Percentiles rank a stretch among this genome's conserved stretches.
These are phyloP conservation scores for Vitis riparia DNA, from an alignment of 164 flowering plant genomes.

Conservation along the genomic window DNA sequence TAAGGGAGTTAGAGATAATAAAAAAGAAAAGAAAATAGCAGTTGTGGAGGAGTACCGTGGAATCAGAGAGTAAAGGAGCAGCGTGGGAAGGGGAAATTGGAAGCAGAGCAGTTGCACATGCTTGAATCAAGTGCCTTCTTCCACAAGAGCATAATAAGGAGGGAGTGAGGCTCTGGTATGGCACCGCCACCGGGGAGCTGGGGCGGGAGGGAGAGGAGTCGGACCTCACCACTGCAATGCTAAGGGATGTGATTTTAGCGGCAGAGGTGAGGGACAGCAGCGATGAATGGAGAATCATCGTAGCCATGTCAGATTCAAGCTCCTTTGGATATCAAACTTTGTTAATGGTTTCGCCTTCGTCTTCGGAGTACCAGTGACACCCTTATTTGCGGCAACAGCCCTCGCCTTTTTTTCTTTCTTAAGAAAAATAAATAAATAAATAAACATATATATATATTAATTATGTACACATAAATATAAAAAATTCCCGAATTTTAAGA, in stretches of 20 bases:
- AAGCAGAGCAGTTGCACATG: slow-evolving; percentile 25
- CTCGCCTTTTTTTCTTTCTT: too few relatives aligned
- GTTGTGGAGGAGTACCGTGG: slow-evolving; percentile 18
- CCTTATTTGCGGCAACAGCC: too few relatives aligned
- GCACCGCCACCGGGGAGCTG: not conserved
- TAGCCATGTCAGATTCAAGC: not conserved
- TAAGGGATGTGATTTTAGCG: not conserved
- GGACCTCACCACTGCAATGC: not conserved
- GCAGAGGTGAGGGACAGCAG: not conserved
- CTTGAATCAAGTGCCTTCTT: slow-evolving; percentile 45
- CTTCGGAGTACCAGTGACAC: too few relatives aligned
- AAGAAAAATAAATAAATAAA: too few relatives aligned
- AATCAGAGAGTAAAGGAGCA: slow-evolving; percentile 20
- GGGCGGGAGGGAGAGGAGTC: not conserved
- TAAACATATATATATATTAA: too few relatives aligned
- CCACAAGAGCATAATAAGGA: slow-evolving; percentile 33
- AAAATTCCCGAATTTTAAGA: too few relatives aligned
- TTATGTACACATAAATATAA: too few relatives aligned
- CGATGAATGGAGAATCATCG: slow-evolving; percentile 7
- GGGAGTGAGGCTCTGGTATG: slow-evolving; percentile 1
- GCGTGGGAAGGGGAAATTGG: slow-evolving; percentile 24
- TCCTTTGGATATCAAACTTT: not conserved
- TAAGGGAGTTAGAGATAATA: too few relatives aligned
- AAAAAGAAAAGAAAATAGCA: too few relatives aligned
- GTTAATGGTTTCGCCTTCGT: too few relatives aligned